Percentiles rank a stretch among this genome's conserved stretches.
phyloP scores from a whole-genome alignment of 1,284 basidiomycete genomes.

The Termitomyces sp. region DNA sequence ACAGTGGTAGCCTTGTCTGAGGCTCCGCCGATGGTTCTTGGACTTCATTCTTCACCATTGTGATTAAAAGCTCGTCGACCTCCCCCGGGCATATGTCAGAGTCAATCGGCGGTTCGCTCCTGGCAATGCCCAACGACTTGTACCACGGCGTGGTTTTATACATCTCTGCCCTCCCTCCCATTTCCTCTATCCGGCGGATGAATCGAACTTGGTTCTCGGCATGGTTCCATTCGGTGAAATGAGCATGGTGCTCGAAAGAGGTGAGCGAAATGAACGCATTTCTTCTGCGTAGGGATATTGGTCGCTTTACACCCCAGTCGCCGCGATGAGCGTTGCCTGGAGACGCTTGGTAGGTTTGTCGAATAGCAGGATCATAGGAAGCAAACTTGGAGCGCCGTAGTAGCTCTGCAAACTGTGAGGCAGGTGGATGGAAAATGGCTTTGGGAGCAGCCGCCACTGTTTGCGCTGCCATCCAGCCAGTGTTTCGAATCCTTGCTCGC shows the following conservation, averaged over 20 bases:
- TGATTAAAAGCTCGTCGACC: constrained; percentile 3
- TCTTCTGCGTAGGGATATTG: constrained; percentile 59
- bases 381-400: constrained; percentile 75
- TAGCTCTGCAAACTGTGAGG: constrained; percentile 66
- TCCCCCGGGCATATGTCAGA: constrained; percentile 41
- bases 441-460: constrained; percentile 27
- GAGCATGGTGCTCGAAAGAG: constrained; percentile 60
- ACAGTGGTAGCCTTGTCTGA: no score
- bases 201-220: constrained; percentile 60
- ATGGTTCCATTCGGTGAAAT: constrained; percentile 72
- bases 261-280: constrained; percentile 57
- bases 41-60: no score
- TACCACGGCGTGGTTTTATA: constrained; percentile 29
- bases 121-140: constrained; percentile 29
- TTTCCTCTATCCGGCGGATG: constrained; percentile 61
- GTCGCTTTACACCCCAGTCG: constrained; percentile 76
- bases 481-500: not conserved
- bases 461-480: constrained; percentile 12
- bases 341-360: constrained; percentile 66
- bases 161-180: constrained; percentile 41
- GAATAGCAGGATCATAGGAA: constrained; percentile 66
- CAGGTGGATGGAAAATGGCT: constrained; percentile 18
- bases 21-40: no score
- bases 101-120: constrained; percentile 39
- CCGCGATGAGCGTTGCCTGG: constrained; percentile 67